Base-by-base conservation (phyloP, 257 asterid genomes). In the Asclepias syriaca region DNA sequence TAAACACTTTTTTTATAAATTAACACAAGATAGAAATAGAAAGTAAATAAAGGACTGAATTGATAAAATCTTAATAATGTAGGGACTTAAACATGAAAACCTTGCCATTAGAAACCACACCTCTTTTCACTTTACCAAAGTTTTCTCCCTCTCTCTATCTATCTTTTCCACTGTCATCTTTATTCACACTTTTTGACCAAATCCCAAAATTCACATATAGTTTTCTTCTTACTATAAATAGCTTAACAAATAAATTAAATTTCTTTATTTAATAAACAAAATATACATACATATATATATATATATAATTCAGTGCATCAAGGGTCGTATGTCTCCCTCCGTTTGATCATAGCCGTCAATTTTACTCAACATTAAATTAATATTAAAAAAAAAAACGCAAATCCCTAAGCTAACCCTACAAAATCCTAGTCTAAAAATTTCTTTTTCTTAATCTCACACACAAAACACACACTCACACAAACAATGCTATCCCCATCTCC, bases 401-500 rank as follows among this genome's bases (percentile, higher is more conserved):
- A 43, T 45, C 32, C 24, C 43, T 7, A 29, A 27, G 70, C 65
- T 1, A 68, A 16, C 49, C 50, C 60, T 68, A 50, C 61, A 60
- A 68, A 15, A 49, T 19, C 22, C 19, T 51, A 8, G 6, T 8
- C 61, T 32, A 5, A 22, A 58, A 13, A 58, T 45, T 71, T 59
- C 46, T 61, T 34, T 34, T 34, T 34, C 39, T 34, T 34, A 66
- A 66, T 66, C 54, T 8, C 3, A 66, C 70, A 61, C 11, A 12
- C 16, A 14, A 12, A 48, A 9, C 55, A 43, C 32, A 21, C 50
- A 40, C 48, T 6, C 48, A 43, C 48, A 7, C 11, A 43, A 43
- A 72, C 66, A 57, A 81, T 88, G 85, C 70, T 85, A n/a, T 88
- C 87, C 18, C 92, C 95, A 21, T 81, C 85, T 19, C 91, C 97